Base-by-base conservation (phyloP, 164 flowering plant species). In the Vitis amurensis region DNA sequence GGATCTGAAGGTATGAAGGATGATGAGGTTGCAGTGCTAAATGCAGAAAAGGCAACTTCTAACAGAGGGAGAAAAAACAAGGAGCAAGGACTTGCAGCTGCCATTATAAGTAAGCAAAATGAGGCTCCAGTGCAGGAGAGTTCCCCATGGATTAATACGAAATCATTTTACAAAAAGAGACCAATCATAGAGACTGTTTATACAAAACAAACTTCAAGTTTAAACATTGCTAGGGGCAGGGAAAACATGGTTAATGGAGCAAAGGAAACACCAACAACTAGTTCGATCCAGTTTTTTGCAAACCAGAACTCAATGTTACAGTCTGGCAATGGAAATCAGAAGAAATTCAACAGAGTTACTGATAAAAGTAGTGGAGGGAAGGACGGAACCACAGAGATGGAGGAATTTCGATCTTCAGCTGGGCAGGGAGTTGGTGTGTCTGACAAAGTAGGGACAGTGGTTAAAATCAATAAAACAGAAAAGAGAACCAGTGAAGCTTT, bases 71-170 rank as follows among this genome's bases (percentile, higher is more conserved):
- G 71, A 17, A 70, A 67, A 16, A 64, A 50, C n/a, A 76, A 71
- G 47, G 68, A 52, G 2, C 44, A 63, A 57, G 81, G 53, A 70
- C 52, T 57, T 16, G 27, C 12, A 37, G 66, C 51, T 69, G 16
- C 69, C 12, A 61, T 9, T 13, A 66, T 30, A 61, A 68, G 52
- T 51, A 88, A 81, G 63, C 76, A 76, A 66, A 50, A 66, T 59
- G 73, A 72, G 13, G 74, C 63, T 73, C 55, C 70, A 8, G 76
- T n/a, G 66, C 74, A 76, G 61, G 74, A 77, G 66, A 65, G 27
- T 27, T 80, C 90, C 13, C 89, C 87, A 47, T 84, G 89, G 88
- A 57, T 83, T 68, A 72, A 83, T 60, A 73, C 83, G 8, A 82
- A 74, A 82, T 72, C 83, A 30, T 61, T 64, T 53, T 51, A 72